Evolutionary conservation across 2,329 filamentous ascomycete species (phyloP).

Genomic region (Didymella glomerata): DNA sequence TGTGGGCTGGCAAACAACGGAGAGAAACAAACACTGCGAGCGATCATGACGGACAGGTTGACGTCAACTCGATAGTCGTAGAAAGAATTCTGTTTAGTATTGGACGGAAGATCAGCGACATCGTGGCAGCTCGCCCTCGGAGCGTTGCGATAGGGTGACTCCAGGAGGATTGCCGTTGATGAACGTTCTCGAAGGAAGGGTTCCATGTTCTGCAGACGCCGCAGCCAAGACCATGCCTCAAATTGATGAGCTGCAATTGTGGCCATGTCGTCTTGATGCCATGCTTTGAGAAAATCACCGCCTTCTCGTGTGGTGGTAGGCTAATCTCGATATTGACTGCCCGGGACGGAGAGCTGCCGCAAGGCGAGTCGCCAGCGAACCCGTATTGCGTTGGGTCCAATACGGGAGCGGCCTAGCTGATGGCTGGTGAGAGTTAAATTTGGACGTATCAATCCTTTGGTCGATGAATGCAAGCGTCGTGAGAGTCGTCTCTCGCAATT

Average conservation of each 20-base stretch:
- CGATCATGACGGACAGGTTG: neutral
- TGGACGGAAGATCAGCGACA: neutral
- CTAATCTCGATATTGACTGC: constrained; percentile 16
- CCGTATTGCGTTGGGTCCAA: constrained; percentile 16
- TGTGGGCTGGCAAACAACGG: constrained; percentile 13
- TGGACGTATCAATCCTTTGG: constrained; percentile 9
- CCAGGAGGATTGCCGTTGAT: neutral
- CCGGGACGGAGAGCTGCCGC: constrained; percentile 20
- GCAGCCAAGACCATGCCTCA: constrained; percentile 17
- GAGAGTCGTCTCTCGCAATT: constrained; percentile 17
- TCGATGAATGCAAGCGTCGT: constrained; percentile 15
- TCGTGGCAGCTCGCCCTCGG: neutral
- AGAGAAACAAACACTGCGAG: constrained; percentile 6
- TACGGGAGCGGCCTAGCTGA: constrained; percentile 18
- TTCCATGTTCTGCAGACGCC: constrained; percentile 13
- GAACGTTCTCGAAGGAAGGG: constrained; percentile 15
- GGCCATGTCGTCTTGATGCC: constrained; percentile 13
- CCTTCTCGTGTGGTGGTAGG: constrained; percentile 8
- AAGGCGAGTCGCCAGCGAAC: constrained; percentile 18
- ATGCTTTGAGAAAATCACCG: constrained; percentile 21
- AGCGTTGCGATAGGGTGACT: neutral
- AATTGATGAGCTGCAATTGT: constrained; percentile 18
- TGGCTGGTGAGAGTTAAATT: constrained; percentile 24
- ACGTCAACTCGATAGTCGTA: neutral
- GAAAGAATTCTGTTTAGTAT: neutral